phyloP scores from a whole-genome alignment of 2,329 filamentous ascomycete species.

The Lomentospora prolificans region DNA sequence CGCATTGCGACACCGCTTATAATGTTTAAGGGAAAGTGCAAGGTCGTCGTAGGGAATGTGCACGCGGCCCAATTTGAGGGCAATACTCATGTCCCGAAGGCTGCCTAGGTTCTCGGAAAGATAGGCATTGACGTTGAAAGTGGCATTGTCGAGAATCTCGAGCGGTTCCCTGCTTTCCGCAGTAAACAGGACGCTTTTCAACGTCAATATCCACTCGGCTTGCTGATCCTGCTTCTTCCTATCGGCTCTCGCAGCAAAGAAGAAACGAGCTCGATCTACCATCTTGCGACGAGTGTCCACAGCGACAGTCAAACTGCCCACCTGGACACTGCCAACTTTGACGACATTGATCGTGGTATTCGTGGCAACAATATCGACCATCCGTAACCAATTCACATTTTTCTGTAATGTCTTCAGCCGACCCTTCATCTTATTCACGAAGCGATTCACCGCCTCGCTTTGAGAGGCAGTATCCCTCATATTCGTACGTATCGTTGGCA shows the following conservation, averaged over 20 bases:
- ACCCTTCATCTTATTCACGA: slow-evolving; percentile 67
- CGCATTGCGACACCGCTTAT: slow-evolving; percentile 35
- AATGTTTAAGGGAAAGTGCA: slow-evolving; percentile 48
- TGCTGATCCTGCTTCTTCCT: slow-evolving; percentile 51
- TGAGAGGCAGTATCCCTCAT: slow-evolving; percentile 25
- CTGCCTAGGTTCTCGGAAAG: slow-evolving; percentile 79
- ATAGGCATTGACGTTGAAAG: slow-evolving; percentile 84
- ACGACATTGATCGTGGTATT: slow-evolving; percentile 68
- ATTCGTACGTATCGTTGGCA: slow-evolving; percentile 17
- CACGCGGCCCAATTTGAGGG: slow-evolving; percentile 81
- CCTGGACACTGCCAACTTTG: slow-evolving; percentile 74
- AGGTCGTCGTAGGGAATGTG: slow-evolving; percentile 89
- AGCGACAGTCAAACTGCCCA: slow-evolving; percentile 74
- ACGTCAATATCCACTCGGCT: slow-evolving; percentile 86
- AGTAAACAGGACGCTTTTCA: slow-evolving; percentile 81
- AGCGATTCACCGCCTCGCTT: slow-evolving; percentile 69
- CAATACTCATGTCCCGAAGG: slow-evolving; percentile 79
- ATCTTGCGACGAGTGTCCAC: slow-evolving; percentile 89
- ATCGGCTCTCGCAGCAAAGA: slow-evolving; percentile 64
- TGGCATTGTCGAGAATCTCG: slow-evolving; percentile 79
- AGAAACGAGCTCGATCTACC: slow-evolving; percentile 81
- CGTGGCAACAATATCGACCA: slow-evolving; percentile 80
- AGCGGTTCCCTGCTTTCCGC: slow-evolving; percentile 74
- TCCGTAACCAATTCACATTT: slow-evolving; percentile 76
- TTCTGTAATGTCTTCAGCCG: slow-evolving; percentile 77